Evolutionary conservation across 2,329 filamentous ascomycete species (phyloP), one percentile per base, ranked within the genome.

Genomic region (Neurospora sp.): DNA sequence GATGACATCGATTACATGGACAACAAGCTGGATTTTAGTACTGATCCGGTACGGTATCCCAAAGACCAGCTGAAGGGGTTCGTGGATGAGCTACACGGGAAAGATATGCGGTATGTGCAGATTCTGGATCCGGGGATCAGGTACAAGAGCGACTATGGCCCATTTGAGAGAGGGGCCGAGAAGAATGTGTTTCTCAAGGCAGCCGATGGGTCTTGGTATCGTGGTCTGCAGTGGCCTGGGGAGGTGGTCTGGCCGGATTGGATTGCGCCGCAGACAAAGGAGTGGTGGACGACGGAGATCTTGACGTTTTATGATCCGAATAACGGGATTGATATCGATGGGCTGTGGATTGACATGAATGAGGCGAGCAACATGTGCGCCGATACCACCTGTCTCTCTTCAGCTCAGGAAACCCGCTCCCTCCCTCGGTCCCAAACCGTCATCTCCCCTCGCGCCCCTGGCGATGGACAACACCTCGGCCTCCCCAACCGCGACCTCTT

Each of bases 201-300:
- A 12, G 75, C 78, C n/a, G 88, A 92, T 74, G 90, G 85, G 3
- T 84, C 83, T 0, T 79, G 80, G 67, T 86, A 83, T 78, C 79
- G 84, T 62, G 88, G 91, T 15, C 88, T 91, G 11, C 91, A 93
- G 39, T 95, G 92, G 92, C 89, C 91, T 6, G 91, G 92, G 67
- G 84, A 87, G 23, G 86, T 89, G 0, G 89, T 86, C 6, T 93
- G 88, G 80, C 90, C 90, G 0, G 92, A 95, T 77, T 95, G 91
- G 91, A 92, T 93, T 75, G 81, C 88, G 37, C 84, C 85, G 1
- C 86, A 86, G 67, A 86, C 87, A 0, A 85, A 88, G 65, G 75
- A 81, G 1, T 95, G 88, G 79, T 94, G 91, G 91, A 88, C 87
- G 69, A 81, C 82, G 1, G 86, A 94, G 75, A 89, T 95, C 74